Conservation (phyloP, 352 stramenopile species). For the Albugo candida region DNA sequence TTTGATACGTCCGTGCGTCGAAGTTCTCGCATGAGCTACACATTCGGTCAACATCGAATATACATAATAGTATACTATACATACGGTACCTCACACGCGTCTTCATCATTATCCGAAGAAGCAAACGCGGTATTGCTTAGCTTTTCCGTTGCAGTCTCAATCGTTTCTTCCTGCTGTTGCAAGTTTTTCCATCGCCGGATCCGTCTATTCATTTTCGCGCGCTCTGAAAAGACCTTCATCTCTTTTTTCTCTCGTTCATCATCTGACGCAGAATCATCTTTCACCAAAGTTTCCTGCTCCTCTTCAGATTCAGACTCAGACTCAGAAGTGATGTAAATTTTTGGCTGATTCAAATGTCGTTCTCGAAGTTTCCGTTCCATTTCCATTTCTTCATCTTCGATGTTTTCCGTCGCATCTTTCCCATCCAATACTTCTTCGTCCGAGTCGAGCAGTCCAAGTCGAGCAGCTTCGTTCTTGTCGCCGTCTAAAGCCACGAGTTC, state of each 20-base stretch:
- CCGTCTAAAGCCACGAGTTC: conserved; percentile 66
- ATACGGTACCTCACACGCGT: conserved; percentile 40
- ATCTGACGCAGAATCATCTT: conserved; percentile 41
- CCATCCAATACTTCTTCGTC: conserved; percentile 55
- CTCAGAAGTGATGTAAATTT: conserved; percentile 71
- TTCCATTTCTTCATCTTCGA: conserved; percentile 43
- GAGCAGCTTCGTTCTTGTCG: conserved; percentile 50
- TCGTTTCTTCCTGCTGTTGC: conserved; percentile 22
- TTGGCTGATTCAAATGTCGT: conserved; percentile 48
- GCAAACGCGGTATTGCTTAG: conserved; percentile 22
- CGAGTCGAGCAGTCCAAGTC: conserved; percentile 53
- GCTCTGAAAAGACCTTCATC: conserved; percentile 74
- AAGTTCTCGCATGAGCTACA: conserved; percentile 32
- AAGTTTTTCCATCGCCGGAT: conserved; percentile 75
- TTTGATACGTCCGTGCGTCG: conserved; percentile 28
- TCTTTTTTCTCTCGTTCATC: conserved; percentile 64
- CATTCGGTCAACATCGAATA: not conserved
- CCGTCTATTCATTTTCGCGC: conserved; percentile 57
- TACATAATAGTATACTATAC: not conserved
- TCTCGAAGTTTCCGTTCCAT: conserved; percentile 66
- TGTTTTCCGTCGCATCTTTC: conserved; percentile 19
- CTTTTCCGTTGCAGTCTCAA: conserved; percentile 9
- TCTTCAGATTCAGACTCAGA: conserved; percentile 9
- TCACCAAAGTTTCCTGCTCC: conserved; percentile 17
- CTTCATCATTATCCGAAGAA: conserved; percentile 56